A percentile compares a stretch with the other conserved stretches of the same genome.
These are phyloP conservation scores for Salix caprea DNA, from an alignment of 345 rosid genomes.

Conservation along the genomic window DNA sequence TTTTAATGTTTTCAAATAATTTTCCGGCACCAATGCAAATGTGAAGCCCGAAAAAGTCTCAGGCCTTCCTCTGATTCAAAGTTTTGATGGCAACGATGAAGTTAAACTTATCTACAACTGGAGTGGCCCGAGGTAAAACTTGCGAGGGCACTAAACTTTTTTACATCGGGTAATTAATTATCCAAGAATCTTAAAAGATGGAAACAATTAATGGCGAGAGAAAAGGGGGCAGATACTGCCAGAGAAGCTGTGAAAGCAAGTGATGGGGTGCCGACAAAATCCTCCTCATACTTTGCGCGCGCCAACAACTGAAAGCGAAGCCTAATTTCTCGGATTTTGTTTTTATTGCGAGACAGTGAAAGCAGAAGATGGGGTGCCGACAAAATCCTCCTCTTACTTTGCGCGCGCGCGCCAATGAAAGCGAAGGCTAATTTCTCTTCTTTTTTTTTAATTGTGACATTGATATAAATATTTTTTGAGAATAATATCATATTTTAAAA, in stretches of 20 bases:
- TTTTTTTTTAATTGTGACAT: no score
- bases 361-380: not conserved
- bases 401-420: not conserved
- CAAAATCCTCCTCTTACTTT: not conserved
- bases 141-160: not conserved
- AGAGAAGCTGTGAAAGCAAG: not conserved
- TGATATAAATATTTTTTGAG: no score
- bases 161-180: not conserved
- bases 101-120: not conserved
- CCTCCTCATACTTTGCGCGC: not conserved
- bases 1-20: no score
- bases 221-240: not conserved
- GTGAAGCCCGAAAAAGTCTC: no score
- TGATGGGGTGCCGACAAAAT: not conserved
- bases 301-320: not conserved
- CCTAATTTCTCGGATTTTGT: no score
- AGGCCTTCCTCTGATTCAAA: no score
- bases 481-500: no score
- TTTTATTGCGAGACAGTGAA: not conserved
- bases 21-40: no score
- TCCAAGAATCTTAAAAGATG: not conserved
- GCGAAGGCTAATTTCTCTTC: no score
- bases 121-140: not conserved
- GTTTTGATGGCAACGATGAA: no score
- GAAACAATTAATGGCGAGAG: not conserved